These are phyloP conservation scores for Dinochytrium kinnereticum DNA, from an alignment of 371 early-diverging fungal species.

Conservation along the genomic window DNA sequence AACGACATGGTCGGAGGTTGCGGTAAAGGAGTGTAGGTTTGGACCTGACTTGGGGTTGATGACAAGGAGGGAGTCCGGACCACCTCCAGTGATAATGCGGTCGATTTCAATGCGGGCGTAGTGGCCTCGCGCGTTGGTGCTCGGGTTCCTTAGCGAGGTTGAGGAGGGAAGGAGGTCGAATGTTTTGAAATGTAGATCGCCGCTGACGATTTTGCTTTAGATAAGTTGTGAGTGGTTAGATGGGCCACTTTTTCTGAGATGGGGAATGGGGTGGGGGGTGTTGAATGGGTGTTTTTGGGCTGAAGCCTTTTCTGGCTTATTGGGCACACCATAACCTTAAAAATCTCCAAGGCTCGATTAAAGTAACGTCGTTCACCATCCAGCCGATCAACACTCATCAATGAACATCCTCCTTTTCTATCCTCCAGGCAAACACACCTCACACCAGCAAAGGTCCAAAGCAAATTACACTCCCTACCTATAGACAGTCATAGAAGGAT, in stretches of 20 bases:
- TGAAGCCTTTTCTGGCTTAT: too few species aligned
- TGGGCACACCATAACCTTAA: too few species aligned
- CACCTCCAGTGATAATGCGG: constrained; percentile 9
- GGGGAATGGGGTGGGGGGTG: too few species aligned
- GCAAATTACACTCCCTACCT: constrained; percentile 17
- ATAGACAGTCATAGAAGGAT: constrained; percentile 55
- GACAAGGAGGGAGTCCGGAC: constrained; percentile 32
- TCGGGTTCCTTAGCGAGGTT: background rate
- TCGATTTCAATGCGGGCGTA: background rate
- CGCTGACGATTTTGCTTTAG: constrained; percentile 41
- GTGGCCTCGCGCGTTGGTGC: background rate
- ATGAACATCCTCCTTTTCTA: too few species aligned
- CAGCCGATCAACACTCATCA: too few species aligned
- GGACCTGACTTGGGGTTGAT: constrained; percentile 41
- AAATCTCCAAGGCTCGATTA: too few species aligned
- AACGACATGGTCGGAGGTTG: constrained; percentile 49
- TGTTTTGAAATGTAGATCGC: constrained; percentile 42
- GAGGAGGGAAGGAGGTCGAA: constrained; percentile 38
- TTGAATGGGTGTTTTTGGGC: too few species aligned
- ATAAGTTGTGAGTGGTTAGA: too few species aligned
- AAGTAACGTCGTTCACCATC: too few species aligned
- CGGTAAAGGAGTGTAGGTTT: constrained; percentile 53
- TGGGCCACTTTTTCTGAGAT: too few species aligned
- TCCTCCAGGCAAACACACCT: background rate
- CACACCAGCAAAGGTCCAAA: background rate